These are phyloP conservation scores for Termitomyces sp. DNA, from an alignment of 768 basidiomycete species.

Conservation along the genomic window DNA sequence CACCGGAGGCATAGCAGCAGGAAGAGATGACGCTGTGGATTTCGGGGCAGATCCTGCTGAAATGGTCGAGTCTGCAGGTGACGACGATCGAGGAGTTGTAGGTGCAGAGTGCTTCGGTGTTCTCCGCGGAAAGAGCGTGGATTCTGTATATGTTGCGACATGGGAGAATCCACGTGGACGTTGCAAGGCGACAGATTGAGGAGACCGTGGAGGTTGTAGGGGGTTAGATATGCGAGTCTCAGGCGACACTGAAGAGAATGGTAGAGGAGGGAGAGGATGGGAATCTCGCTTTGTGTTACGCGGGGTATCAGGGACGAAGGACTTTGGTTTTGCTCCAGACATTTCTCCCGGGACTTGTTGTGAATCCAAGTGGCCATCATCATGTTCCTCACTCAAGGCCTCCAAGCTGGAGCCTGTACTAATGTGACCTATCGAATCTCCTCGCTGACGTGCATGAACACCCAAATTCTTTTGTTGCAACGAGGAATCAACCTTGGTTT, in stretches of 20 bases:
- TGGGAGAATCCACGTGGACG: constrained; percentile 59
- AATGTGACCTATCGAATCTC: constrained; percentile 45
- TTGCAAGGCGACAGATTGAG: constrained; percentile 34
- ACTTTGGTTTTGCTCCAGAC: constrained; percentile 20
- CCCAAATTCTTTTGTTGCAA: constrained; percentile 28
- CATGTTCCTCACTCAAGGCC: constrained; percentile 59
- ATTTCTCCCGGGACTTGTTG: constrained; percentile 24
- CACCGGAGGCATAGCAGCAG: constrained; percentile 29
- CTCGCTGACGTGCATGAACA: constrained; percentile 34
- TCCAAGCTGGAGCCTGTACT: constrained; percentile 56
- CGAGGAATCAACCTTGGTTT: constrained; percentile 24
- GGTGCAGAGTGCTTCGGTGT: constrained; percentile 59
- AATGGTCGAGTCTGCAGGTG: constrained; percentile 42
- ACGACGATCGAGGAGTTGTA: constrained; percentile 47
- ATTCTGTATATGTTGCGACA: constrained; percentile 32
- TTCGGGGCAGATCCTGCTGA: constrained; percentile 36
- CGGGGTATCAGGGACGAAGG: constrained; percentile 34
- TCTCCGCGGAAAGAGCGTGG: constrained; percentile 51
- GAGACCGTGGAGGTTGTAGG: constrained; percentile 36
- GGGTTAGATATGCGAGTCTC: constrained; percentile 22
- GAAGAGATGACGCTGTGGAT: constrained; percentile 34
- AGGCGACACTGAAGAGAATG: constrained; percentile 33
- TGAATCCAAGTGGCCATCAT: constrained; percentile 22
- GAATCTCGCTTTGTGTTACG: constrained; percentile 44
- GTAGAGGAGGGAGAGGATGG: constrained; percentile 65